Conservation (phyloP, 2,329 filamentous ascomycete species). For the Penicillium sp. region DNA sequence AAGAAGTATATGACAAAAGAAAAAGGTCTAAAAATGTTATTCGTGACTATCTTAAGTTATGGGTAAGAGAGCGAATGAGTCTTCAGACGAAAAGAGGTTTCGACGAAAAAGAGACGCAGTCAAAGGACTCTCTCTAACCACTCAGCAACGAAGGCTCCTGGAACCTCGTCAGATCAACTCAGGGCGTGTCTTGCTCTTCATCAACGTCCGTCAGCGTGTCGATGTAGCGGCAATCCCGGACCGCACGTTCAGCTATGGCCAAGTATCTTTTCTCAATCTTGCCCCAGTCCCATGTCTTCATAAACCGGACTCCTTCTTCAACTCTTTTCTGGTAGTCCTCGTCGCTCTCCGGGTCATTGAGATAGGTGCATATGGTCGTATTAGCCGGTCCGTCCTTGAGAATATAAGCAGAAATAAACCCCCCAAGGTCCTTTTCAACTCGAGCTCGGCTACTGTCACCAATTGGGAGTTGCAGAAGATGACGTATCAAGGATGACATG, state of each 20-base stretch:
- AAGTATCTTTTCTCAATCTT: neutral
- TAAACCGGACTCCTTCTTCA: neutral
- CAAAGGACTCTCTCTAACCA: no score
- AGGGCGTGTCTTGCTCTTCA: neutral
- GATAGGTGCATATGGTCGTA: neutral
- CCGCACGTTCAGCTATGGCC: neutral
- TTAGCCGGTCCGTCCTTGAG: neutral
- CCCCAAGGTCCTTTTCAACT: neutral
- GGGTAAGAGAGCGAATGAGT: neutral
- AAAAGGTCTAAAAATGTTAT: neutral
- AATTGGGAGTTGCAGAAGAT: neutral
- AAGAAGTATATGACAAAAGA: neutral
- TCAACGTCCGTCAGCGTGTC: neutral
- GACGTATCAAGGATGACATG: neutral
- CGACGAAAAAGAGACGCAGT: neutral
- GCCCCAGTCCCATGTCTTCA: neutral
- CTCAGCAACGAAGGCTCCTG: neutral
- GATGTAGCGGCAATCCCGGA: neutral
- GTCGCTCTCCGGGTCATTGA: neutral
- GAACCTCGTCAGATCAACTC: neutral
- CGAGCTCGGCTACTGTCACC: accelerated
- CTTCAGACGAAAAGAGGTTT: neutral
- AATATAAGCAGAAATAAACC: neutral
- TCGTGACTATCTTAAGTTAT: neutral
- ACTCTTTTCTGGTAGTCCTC: neutral